A percentile compares a stretch with the other conserved stretches of the same genome.
Evolutionary conservation across 345 rosid species (phyloP).

Genomic region (Citropsis articulata): DNA sequence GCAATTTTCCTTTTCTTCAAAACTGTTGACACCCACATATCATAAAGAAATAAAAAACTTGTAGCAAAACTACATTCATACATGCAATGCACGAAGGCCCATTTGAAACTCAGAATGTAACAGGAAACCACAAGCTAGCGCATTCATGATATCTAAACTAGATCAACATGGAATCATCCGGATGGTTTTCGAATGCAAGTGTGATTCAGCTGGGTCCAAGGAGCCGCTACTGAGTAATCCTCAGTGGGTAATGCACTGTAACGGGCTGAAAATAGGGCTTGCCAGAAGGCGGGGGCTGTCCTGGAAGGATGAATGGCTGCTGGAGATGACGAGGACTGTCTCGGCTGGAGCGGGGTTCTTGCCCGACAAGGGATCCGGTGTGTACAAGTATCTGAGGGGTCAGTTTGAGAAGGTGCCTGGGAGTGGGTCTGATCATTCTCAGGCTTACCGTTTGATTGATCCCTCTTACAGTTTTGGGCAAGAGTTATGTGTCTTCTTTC

Average conservation of each 20-base stretch:
- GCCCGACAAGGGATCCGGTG: conserved; percentile 9
- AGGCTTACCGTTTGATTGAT: conserved; percentile 22
- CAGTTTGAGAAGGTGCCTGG: conserved; percentile 23
- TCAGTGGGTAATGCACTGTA: conserved; percentile 22
- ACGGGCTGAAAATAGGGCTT: conserved; percentile 21
- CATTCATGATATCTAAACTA: no score
- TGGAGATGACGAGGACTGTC: conserved; percentile 19
- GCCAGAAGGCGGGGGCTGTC: conserved; percentile 6
- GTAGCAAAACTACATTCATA: no score
- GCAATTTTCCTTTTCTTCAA: no score
- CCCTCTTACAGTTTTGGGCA: conserved; percentile 13
- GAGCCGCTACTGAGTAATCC: neutral
- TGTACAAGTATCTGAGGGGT: conserved; percentile 26
- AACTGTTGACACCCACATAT: no score
- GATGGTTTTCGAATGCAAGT: conserved; percentile 3
- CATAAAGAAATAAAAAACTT: no score
- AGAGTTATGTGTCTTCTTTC: conserved; percentile 21
- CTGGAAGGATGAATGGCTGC: conserved; percentile 15
- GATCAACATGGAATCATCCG: neutral
- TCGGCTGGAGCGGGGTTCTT: conserved; percentile 22
- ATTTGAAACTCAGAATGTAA: no score
- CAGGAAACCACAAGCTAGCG: no score
- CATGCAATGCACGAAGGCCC: no score
- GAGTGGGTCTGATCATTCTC: conserved; percentile 12
- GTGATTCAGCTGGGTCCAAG: neutral